Evolutionary conservation across 306 rosid species (phyloP).

Genomic region (Herpetospermum pedunculosum): DNA sequence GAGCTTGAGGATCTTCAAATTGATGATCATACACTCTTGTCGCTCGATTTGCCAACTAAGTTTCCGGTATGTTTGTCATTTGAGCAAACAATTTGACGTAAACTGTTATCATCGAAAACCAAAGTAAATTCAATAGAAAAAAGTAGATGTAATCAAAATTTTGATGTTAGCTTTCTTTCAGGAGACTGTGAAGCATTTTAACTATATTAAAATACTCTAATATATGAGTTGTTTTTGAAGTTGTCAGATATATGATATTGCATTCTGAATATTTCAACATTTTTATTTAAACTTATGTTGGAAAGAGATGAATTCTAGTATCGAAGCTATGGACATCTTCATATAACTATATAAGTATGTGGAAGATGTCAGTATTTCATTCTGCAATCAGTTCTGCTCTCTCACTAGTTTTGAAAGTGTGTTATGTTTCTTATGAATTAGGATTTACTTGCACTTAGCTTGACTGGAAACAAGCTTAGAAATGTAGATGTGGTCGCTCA

Average conservation of each 20-base stretch:
- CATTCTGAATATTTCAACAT: background rate
- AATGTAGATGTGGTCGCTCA: slow-evolving; percentile 34
- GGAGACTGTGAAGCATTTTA: background rate
- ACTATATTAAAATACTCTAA: background rate
- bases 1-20: slow-evolving; percentile 80
- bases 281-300: background rate
- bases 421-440: slow-evolving; percentile 16
- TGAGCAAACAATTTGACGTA: background rate
- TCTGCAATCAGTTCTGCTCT: background rate
- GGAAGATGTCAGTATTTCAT: background rate
- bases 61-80: slow-evolving; percentile 39
- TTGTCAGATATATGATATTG: background rate
- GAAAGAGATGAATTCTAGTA: background rate
- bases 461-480: slow-evolving; percentile 59
- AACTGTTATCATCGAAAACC: background rate
- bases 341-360: background rate
- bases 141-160: background rate
- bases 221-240: background rate
- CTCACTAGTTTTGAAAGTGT: background rate
- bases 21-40: slow-evolving; percentile 48
- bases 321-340: background rate
- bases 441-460: slow-evolving; percentile 75
- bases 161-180: background rate
- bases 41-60: slow-evolving; percentile 45
- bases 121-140: background rate